phyloP scores from a whole-genome alignment of 495 filamentous ascomycete genomes.

The Penicillium coprophilum region DNA sequence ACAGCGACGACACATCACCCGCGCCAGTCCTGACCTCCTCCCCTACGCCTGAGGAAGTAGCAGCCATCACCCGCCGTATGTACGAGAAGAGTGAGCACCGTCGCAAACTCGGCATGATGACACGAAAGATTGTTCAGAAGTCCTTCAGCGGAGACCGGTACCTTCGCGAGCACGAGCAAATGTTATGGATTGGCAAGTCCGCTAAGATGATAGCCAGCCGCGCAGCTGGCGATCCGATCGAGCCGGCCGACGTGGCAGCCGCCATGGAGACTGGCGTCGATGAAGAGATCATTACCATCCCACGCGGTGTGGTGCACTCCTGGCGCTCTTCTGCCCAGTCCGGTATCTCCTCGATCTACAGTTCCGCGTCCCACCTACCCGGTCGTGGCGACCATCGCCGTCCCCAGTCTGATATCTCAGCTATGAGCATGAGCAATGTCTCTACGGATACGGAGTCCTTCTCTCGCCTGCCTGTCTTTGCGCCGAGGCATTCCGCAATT shows the following conservation, averaged over 20 bases:
- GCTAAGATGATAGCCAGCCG: slow-evolving; percentile 41
- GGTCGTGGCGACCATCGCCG: slow-evolving; percentile 23
- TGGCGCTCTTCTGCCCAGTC: slow-evolving; percentile 43
- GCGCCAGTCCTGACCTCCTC: slow-evolving; percentile 49
- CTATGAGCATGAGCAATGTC: slow-evolving; percentile 32
- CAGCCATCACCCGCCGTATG: slow-evolving; percentile 57
- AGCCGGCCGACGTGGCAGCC: slow-evolving; percentile 29
- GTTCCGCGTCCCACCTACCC: slow-evolving; percentile 28
- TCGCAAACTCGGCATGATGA: slow-evolving; percentile 60
- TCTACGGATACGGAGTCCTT: slow-evolving; percentile 38
- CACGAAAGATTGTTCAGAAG: slow-evolving; percentile 58
- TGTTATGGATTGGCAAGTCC: slow-evolving; percentile 63
- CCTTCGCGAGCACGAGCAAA: slow-evolving; percentile 67
- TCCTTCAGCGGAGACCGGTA: slow-evolving; percentile 63
- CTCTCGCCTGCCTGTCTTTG: slow-evolving; percentile 39
- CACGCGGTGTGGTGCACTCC: slow-evolving; percentile 38
- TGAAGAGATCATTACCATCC: slow-evolving; percentile 43
- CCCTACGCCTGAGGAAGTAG: slow-evolving; percentile 53
- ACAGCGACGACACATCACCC: slow-evolving; percentile 47
- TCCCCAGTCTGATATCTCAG: slow-evolving; percentile 32
- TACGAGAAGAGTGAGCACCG: slow-evolving; percentile 60
- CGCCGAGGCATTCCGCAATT: slow-evolving; percentile 31
- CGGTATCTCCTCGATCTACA: slow-evolving; percentile 40
- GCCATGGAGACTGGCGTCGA: slow-evolving; percentile 36
- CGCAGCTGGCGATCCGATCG: slow-evolving; percentile 25